Evolutionary conservation across 257 asterid species (phyloP).

Genomic region (Cruciata laevipes): DNA sequence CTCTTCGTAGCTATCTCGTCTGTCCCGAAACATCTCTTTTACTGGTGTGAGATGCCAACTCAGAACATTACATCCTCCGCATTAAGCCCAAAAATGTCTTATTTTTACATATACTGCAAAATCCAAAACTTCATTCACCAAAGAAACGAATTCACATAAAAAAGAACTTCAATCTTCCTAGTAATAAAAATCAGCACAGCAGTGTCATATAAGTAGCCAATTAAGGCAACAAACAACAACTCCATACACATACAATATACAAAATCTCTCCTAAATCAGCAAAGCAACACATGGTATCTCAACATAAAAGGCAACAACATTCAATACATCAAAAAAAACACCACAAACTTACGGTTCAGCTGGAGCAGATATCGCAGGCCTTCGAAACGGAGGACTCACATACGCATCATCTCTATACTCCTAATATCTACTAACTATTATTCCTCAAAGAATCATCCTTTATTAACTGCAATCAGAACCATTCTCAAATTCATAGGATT

Average conservation of each 20-base stretch:
- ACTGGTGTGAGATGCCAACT: constrained; percentile 53
- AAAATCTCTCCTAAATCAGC: not conserved
- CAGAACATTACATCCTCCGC: not conserved
- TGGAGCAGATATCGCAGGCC: constrained; percentile 44
- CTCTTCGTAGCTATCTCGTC: constrained; percentile 63
- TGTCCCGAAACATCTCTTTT: constrained; percentile 68
- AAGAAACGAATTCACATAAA: not conserved
- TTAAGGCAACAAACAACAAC: not conserved
- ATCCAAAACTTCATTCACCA: not conserved
- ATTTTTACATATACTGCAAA: not conserved
- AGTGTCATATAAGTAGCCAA: too few species aligned
- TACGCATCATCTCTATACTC: constrained; percentile 57
- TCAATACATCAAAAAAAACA: not conserved
- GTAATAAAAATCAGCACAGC: not conserved
- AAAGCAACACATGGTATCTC: not conserved
- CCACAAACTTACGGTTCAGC: constrained; percentile 45
- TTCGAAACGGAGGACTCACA: constrained; percentile 46
- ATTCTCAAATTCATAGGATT: constrained; percentile 23
- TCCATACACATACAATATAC: not conserved
- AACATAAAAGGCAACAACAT: not conserved
- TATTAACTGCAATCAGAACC: constrained; percentile 35
- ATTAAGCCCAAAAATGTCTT: not conserved
- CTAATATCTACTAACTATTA: constrained; percentile 42
- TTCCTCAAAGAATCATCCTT: constrained; percentile 28
- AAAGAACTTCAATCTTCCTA: not conserved